Evolutionary conservation across 2,329 filamentous ascomycete genomes (phyloP), one percentile per base, ranked within the genome.

Genomic region (Talaromyces funiculosus): DNA sequence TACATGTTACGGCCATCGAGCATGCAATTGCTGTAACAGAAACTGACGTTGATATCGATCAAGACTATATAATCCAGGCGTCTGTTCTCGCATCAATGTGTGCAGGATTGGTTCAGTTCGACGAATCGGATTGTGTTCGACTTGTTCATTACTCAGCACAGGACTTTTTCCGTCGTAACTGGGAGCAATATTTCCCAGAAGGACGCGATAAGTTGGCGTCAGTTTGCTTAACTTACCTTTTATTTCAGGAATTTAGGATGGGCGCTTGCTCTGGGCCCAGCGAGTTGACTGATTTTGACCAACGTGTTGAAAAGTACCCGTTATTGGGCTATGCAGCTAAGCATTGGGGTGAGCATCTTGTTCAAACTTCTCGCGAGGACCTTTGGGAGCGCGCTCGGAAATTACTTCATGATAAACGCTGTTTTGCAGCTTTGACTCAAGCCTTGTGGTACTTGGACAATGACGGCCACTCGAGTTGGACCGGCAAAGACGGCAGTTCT

Each of bases 1-100:
- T 51, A 14, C 47, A 51, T 33, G 47, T 51, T 51, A 29, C 8
- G 26, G 47, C 47, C 35, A 51, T 51, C 47, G 47, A 51, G 26
- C 47, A 51, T 35, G 47, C 47, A 16, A 51, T 51, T 35, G 47
- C 47, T 20, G 47, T 51, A 22, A 51, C 47, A n/a, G 47, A 51
- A 20, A 33, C 29, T n/a, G 47, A 51, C 29, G 29, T 12, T 14
- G 47, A 51, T 33, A 51, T 51, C n/a, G 35, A 51, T 14, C 29
- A 51, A 51, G 47, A 51, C 14, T 51, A 14, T 14, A 51, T 51
- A 2, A 51, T 51, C 9, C 47, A 51, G 47, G 47, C 47, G 5
- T 18, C 47, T 20, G 47, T 51, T 35, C 47, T 51, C 18, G 47
- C 47, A 9, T 51, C 47, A 4, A 51, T 51, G 47, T 51, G 47